Evolutionary conservation across 345 rosid species (phyloP).

Genomic region (Gynandropsis gynandra): DNA sequence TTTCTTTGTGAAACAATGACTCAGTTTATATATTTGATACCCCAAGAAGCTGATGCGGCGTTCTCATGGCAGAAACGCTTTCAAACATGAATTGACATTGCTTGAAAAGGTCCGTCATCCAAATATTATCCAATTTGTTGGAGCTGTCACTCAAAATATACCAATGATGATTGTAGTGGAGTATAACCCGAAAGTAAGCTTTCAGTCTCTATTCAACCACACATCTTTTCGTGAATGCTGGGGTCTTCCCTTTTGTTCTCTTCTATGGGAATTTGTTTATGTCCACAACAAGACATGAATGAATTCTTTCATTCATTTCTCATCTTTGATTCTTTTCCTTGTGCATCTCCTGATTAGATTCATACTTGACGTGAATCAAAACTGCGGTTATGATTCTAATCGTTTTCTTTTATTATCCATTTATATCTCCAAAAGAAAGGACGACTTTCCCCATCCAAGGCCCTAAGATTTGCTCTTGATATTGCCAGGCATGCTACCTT

Average conservation of each 20-base stretch:
- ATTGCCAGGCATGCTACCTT: slow-evolving; percentile 51
- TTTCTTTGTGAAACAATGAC: slow-evolving; percentile 1
- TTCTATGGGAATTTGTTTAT: no score
- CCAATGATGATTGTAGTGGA: slow-evolving; percentile 98
- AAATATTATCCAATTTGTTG: slow-evolving; percentile 93
- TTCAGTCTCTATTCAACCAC: slow-evolving; percentile 10
- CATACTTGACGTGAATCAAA: no score
- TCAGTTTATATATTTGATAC: neutral
- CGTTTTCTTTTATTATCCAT: no score
- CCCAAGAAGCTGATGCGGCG: slow-evolving; percentile 8
- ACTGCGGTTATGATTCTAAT: no score
- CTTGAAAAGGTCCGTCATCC: slow-evolving; percentile 94
- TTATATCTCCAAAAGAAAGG: slow-evolving; percentile 83
- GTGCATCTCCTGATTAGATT: no score
- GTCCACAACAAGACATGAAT: no score
- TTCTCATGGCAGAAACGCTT: slow-evolving; percentile 51
- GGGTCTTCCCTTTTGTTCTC: neutral
- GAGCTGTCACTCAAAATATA: slow-evolving; percentile 93
- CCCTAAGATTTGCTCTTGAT: slow-evolving; percentile 61
- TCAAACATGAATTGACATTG: slow-evolving; percentile 72
- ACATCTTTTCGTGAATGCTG: no score
- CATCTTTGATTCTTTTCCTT: no score
- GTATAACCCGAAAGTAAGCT: slow-evolving; percentile 70
- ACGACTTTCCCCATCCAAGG: slow-evolving; percentile 61
- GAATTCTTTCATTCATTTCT: no score